A percentile compares a stretch with the other conserved stretches of the same genome.
Conservation (phyloP, 2,329 filamentous ascomycete genomes). For the Aspergillus sp. region DNA sequence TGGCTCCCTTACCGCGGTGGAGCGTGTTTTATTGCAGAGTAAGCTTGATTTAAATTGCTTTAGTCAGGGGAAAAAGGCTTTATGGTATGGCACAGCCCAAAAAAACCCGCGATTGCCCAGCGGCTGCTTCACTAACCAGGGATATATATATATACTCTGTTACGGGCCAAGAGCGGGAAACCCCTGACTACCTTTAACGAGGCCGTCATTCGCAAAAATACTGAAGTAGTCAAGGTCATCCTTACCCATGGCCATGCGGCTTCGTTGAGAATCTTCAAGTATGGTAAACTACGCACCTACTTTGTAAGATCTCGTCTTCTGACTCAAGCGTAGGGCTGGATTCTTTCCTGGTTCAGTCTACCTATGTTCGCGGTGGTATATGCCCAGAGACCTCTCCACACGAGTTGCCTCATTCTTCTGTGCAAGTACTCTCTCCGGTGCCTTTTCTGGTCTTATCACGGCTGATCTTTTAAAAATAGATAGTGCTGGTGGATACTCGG, state of each 20-base stretch:
- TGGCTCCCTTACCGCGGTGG: neutral
- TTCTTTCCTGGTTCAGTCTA: neutral
- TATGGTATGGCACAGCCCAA: neutral
- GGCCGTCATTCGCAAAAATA: no score
- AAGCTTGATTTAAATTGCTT: neutral
- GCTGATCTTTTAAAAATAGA: no score
- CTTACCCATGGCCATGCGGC: no score
- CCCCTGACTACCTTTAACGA: neutral
- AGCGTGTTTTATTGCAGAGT: neutral
- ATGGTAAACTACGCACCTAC: no score
- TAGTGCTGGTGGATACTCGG: no score
- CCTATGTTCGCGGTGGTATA: neutral
- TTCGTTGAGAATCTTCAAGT: no score
- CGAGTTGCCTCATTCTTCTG: neutral
- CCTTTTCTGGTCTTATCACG: no score
- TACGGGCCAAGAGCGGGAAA: neutral
- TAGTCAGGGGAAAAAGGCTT: neutral
- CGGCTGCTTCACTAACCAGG: no score
- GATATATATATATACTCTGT: neutral
- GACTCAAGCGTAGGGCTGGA: no score
- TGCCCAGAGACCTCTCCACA: neutral
- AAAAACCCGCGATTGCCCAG: neutral
- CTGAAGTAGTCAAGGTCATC: no score
- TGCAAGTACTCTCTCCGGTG: neutral
- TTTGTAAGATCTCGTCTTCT: no score